phyloP scores from a whole-genome alignment of 2,329 filamentous ascomycete species.

The Corinectria fuckeliana region DNA sequence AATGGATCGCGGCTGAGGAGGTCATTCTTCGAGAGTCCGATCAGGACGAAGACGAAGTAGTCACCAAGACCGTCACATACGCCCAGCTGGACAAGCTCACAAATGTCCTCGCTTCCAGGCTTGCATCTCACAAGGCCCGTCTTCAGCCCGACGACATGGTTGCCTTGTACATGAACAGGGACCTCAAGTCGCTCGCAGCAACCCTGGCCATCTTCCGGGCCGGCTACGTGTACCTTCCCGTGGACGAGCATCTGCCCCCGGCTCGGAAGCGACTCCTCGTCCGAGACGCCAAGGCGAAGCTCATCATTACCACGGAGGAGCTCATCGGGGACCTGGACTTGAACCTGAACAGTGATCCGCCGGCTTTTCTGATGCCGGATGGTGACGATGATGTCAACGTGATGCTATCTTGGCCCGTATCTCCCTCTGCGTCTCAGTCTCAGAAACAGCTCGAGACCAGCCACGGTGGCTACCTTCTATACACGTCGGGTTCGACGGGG shows the following conservation, averaged over 20 bases:
- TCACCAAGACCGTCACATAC: slow-evolving; percentile 64
- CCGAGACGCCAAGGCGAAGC: slow-evolving; percentile 58
- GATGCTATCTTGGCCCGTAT: not conserved
- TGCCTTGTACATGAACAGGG: slow-evolving; percentile 69
- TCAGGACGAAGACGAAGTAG: slow-evolving; percentile 42
- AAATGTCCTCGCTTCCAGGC: slow-evolving; percentile 56
- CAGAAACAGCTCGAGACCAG: not conserved
- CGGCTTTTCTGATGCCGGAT: not conserved
- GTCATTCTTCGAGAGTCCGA: slow-evolving; percentile 38
- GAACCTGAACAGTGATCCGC: not conserved
- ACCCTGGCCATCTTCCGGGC: slow-evolving; percentile 70
- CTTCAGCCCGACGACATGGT: slow-evolving; percentile 60
- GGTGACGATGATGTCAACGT: not conserved
- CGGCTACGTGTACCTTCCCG: slow-evolving; percentile 67
- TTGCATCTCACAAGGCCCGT: slow-evolving; percentile 36
- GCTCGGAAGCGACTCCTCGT: slow-evolving; percentile 68
- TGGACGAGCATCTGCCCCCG: slow-evolving; percentile 65
- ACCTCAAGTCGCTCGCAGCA: slow-evolving; percentile 67
- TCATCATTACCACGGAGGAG: slow-evolving; percentile 55
- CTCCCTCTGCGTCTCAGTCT: too few species aligned
- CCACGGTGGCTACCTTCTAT: slow-evolving; percentile 65
- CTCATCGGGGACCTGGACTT: slow-evolving; percentile 14
- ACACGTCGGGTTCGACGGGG: slow-evolving; percentile 72
- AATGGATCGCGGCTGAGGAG: slow-evolving; percentile 63
- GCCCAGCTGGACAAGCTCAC: slow-evolving; percentile 60